A percentile compares a stretch with the other conserved stretches of the same genome.
These are phyloP conservation scores for Ilyonectria mors-panacis DNA, from an alignment of 2,329 filamentous ascomycete genomes.

Conservation along the genomic window DNA sequence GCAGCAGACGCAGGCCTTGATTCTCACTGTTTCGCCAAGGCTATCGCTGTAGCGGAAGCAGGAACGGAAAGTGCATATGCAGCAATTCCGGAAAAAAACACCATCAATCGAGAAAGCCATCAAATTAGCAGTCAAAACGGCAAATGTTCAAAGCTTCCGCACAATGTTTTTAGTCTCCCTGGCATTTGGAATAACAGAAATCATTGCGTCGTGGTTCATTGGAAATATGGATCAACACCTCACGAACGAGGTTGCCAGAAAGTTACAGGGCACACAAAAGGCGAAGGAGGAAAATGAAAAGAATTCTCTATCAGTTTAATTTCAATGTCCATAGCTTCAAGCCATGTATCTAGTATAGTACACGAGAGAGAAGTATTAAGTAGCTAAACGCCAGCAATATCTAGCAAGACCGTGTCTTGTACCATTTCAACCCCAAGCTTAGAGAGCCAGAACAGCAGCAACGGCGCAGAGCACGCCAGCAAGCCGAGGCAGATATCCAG, in stretches of 20 bases:
- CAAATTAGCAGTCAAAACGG: constrained; percentile 1
- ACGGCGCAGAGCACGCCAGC: constrained; percentile 3
- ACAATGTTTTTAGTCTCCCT: constrained; percentile 16
- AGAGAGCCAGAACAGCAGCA: constrained; percentile 7
- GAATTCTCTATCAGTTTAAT: neutral
- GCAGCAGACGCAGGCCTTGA: constrained; percentile 2
- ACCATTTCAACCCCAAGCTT: neutral
- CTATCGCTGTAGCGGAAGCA: neutral
- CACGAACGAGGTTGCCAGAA: constrained; percentile 7
- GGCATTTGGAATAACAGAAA: constrained; percentile 1
- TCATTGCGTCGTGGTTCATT: constrained; percentile 11
- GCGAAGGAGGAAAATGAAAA: neutral
- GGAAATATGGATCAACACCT: constrained; percentile 12
- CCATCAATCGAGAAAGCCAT: constrained; percentile 1
- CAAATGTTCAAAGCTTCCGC: neutral
- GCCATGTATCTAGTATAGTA: neutral
- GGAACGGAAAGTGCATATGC: neutral
- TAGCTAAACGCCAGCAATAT: neutral
- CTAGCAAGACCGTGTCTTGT: neutral
- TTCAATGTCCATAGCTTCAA: neutral
- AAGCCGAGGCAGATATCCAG: constrained; percentile 7
- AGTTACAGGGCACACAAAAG: neutral
- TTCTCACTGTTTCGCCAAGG: neutral
- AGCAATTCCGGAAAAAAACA: neutral
- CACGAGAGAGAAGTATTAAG: too few species aligned